A percentile compares a stretch with the other conserved stretches of the same genome.
phyloP scores from a whole-genome alignment of 2,329 filamentous ascomycete species.

The Fusarium nygamai region DNA sequence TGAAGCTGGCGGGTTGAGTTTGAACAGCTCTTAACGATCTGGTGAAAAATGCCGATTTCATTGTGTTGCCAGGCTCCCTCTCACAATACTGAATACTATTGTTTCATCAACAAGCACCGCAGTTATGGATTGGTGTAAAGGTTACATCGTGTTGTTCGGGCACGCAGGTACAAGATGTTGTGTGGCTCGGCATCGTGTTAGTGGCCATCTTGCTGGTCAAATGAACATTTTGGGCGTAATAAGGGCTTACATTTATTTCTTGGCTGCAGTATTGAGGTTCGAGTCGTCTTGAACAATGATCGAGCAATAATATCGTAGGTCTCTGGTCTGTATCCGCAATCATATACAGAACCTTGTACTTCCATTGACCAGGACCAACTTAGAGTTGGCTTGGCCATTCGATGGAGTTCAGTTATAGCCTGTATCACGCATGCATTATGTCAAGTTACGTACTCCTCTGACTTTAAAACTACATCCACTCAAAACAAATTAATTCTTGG shows the following conservation, averaged over 20 bases:
- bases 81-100: neutral
- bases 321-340: neutral
- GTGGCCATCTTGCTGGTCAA: neutral
- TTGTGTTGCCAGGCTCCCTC: neutral
- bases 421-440: neutral
- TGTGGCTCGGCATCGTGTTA: neutral
- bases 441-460: neutral
- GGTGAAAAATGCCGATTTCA: neutral
- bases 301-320: neutral
- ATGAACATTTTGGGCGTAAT: neutral
- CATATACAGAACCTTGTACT: too few species aligned
- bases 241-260: neutral
- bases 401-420: accelerated
- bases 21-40: neutral
- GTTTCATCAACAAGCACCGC: accelerated
- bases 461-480: accelerated
- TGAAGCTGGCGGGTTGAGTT: neutral
- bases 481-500: neutral
- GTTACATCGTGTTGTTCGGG: constrained; percentile 7
- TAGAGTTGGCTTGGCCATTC: accelerated
- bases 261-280: neutral
- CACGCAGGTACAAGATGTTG: constrained; percentile 16
- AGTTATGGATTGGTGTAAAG: neutral
- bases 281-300: neutral
- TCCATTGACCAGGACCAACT: too few species aligned